Base-by-base conservation (phyloP, 768 basidiomycete species). In the Suillus decipiens region DNA sequence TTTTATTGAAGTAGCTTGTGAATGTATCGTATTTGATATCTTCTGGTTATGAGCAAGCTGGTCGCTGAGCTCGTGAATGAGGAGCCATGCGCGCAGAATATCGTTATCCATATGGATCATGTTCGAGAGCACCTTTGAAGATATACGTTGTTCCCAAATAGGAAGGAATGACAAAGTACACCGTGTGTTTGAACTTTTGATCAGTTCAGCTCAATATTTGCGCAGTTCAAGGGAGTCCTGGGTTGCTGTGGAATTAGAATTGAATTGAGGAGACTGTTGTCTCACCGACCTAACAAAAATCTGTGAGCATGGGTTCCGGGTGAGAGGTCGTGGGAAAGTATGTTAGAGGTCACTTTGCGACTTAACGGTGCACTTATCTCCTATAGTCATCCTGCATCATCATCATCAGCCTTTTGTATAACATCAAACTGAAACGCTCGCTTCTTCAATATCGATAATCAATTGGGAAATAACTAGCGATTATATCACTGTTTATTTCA, bases 41-140 rank as follows among this genome's bases (percentile, higher is more conserved):
- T 89, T 90, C 60, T 92, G 85, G 77, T 97, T 98, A 68, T 86
- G 86, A 1, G 85, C 81, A 58, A 96, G 85, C 77, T 94, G 93
- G 39, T 92, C 89, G 70, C 87, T 86, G 70, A 95, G 86, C 70
- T 95, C 94, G 63, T 86, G 83, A 3, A 95, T 82, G 67, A 95
- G 82, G 63, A 88, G 84, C 89, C 90, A 93, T 56, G 92, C 85
- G 28, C 89, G 83, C 58, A 93, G 82, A 51, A 63, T 42, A 59
- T 93, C 93, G 66, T 73, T 80, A 67, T 91, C 90, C 84, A 89
- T 85, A 28, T 28, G 28, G 72, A 74, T 76, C 75, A 74, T 76
- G 60, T 22, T 33, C 0, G 5, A 12, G 33, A 33, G 31, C 28
- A 51, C 28, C 48, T 48, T 11, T 43, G 14, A 42, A 17, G 42